Percentiles rank a stretch among this genome's conserved stretches.
Evolutionary conservation across 345 rosid genomes (phyloP).

Genomic region (Lumnitzera racemosa): DNA sequence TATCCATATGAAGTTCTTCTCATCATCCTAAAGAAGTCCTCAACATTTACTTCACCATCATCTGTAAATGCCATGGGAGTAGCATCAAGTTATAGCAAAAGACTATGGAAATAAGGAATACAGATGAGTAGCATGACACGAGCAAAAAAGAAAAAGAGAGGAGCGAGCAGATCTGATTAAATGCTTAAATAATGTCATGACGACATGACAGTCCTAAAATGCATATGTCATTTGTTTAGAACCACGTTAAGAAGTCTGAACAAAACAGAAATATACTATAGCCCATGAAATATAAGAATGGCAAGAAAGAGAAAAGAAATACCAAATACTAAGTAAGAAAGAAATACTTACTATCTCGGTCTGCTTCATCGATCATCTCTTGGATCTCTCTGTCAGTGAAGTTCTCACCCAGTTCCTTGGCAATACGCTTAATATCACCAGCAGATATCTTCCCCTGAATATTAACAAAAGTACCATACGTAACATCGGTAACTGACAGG

Average conservation of each 20-base stretch:
- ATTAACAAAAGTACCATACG: not conserved
- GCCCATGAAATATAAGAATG: no score
- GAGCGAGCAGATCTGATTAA: no score
- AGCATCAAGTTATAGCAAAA: not conserved
- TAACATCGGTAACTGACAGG: not conserved
- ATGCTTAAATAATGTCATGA: no score
- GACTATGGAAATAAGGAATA: not conserved
- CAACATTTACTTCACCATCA: constrained; percentile 62
- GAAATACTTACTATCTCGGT: constrained; percentile 58
- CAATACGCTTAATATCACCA: constrained; percentile 49
- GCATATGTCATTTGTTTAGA: no score
- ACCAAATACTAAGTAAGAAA: not conserved
- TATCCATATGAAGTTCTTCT: constrained; percentile 47
- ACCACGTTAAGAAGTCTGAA: not conserved
- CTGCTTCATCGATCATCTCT: constrained; percentile 88
- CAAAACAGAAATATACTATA: no score
- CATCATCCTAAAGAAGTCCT: constrained; percentile 75
- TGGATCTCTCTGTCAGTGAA: constrained; percentile 62
- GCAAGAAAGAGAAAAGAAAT: no score
- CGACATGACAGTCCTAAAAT: no score
- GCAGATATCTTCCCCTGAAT: constrained; percentile 69
- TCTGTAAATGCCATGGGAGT: constrained; percentile 26
- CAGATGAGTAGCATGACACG: no score
- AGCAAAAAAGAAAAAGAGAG: no score
- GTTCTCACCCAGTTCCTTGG: constrained; percentile 74